A percentile compares a stretch with the other conserved stretches of the same genome.
Conservation (phyloP, 2,329 filamentous ascomycete genomes). For the Setomelanomma holmii region DNA sequence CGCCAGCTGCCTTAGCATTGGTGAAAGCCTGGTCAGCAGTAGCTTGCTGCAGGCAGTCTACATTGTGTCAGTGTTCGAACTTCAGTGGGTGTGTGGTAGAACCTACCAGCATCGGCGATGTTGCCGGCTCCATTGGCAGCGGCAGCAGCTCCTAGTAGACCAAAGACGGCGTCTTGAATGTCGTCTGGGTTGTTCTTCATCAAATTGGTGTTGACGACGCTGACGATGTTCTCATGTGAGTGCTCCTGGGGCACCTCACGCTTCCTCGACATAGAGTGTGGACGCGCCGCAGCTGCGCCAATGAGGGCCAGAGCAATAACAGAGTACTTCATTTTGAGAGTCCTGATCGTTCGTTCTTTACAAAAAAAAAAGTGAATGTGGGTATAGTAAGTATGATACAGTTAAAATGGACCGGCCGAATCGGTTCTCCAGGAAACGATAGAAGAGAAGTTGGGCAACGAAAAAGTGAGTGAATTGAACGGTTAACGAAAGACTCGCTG, state of each 20-base stretch:
- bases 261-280: slow-evolving; percentile 30
- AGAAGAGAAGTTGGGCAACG: slow-evolving; percentile 34
- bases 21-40: slow-evolving; percentile 67
- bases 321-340: slow-evolving; percentile 43
- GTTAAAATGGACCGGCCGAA: slow-evolving; percentile 43
- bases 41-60: slow-evolving; percentile 65
- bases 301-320: slow-evolving; percentile 39
- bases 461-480: slow-evolving; percentile 26
- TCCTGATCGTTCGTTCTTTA: slow-evolving; percentile 8
- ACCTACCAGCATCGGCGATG: slow-evolving; percentile 55
- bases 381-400: slow-evolving; percentile 13
- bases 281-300: slow-evolving; percentile 37
- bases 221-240: slow-evolving; percentile 60
- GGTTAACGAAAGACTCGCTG: slow-evolving; percentile 37
- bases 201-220: slow-evolving; percentile 54
- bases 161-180: slow-evolving; percentile 60
- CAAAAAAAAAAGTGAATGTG: slow-evolving; percentile 10
- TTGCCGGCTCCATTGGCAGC: slow-evolving; percentile 57
- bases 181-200: slow-evolving; percentile 57
- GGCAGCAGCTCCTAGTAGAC: slow-evolving; percentile 60
- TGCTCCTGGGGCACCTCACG: slow-evolving; percentile 67
- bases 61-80: slow-evolving; percentile 10
- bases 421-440: slow-evolving; percentile 48
- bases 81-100: background rate
- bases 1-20: slow-evolving; percentile 62